Evolutionary conservation across 2,329 filamentous ascomycete species (phyloP), one percentile per base, ranked within the genome.

Genomic region (Helminthosporium solani): DNA sequence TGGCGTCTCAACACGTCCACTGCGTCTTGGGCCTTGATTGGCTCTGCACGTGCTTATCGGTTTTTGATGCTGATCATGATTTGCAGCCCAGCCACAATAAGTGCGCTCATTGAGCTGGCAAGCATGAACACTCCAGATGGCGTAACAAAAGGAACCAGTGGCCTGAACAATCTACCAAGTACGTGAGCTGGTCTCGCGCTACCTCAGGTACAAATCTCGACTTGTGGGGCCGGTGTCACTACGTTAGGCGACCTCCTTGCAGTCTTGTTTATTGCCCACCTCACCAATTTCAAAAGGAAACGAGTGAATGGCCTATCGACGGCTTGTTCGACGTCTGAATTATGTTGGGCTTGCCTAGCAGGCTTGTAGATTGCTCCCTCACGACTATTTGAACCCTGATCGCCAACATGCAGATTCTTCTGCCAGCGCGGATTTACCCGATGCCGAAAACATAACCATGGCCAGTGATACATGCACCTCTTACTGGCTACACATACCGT

Each of bases 341-440:
- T 49, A 25, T 51, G 52, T 51, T 51, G 52, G 44, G 46, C 36
- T 8, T 23, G 31, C 33, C 47, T 47, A 50, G 42, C 46, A 42
- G 34, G 47, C 45, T 20, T 35, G 27, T 55, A 57, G 43, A 57
- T 55, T 57, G 44, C 47, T 33, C 49, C 48, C 52, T 42, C 38
- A 30, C 38, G 42, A 5, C 6, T 20, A 31, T 46, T 47, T 37
- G 50, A 42, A 39, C 42, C 41, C 27, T 38, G 38, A 30, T 44
- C 35, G 33, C 44, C 47, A 36, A 27, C 45, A 49, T 31, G 51
- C 42, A 33, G 30, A 40, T 35, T 50, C 31, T 31, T 31, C 14
- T 12, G 39, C 45, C 42, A 43, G 37, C 31, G 30, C 35, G 36
- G 31, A 46, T 53, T 48, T 49, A 47, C 16, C 47, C 50, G 49